phyloP scores from a whole-genome alignment of 2,329 filamentous ascomycete genomes.

The Scorias spongiosa region DNA sequence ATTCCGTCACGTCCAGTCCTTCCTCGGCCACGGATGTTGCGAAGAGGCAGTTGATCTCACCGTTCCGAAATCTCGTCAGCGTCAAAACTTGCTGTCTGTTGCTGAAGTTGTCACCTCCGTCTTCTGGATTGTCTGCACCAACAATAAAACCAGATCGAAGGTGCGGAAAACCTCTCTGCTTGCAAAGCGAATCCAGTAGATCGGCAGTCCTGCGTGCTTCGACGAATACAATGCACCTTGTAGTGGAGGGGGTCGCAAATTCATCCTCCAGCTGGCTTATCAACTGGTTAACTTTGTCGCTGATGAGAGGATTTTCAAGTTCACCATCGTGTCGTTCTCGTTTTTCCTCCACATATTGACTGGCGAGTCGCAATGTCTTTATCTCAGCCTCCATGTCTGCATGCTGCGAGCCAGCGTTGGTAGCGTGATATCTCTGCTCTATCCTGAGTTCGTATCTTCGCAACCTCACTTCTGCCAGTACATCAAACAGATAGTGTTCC shows the following conservation, averaged over 20 bases:
- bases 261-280: conserved; percentile 43
- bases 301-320: conserved; percentile 32
- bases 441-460: conserved; percentile 11
- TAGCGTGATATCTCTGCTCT: conserved; percentile 19
- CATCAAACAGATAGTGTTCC: conserved; percentile 42
- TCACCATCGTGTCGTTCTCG: conserved; percentile 3
- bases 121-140: conserved; percentile 31
- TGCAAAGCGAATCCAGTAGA: conserved; percentile 54
- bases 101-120: conserved; percentile 44
- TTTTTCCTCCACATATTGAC: conserved; percentile 22
- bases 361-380: conserved; percentile 41
- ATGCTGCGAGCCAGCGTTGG: conserved; percentile 13
- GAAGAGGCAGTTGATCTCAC: conserved; percentile 45
- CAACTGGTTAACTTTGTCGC: conserved; percentile 57
- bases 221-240: conserved; percentile 79
- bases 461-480: conserved; percentile 7
- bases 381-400: conserved; percentile 39
- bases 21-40: conserved; percentile 52
- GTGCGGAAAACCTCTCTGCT: conserved; percentile 39
- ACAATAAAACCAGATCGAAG: conserved; percentile 51
- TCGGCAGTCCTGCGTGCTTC: conserved; percentile 62
- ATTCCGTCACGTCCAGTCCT: conserved; percentile 50
- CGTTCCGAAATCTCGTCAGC: conserved; percentile 48
- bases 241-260: conserved; percentile 43
- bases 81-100: conserved; percentile 60